phyloP scores from a whole-genome alignment of 2,329 filamentous ascomycete species.

The Geosmithia putterillii region DNA sequence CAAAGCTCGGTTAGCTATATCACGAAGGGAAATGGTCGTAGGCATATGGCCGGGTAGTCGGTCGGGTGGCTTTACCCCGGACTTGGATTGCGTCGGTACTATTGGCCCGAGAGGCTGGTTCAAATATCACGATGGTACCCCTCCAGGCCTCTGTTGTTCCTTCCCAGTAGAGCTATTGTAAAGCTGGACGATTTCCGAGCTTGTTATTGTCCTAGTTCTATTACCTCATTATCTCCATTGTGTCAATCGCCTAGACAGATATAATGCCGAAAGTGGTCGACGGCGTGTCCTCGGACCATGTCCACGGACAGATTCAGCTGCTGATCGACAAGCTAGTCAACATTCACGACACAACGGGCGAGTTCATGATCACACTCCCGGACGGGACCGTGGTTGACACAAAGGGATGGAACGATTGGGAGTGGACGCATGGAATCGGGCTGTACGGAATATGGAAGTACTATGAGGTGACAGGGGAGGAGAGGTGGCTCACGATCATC shows the following conservation, averaged over 20 bases:
- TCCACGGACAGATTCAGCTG: constrained; percentile 46
- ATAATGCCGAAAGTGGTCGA: constrained; percentile 21
- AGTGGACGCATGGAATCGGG: constrained; percentile 72
- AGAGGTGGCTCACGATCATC: constrained; percentile 50
- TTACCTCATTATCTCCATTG: too few relatives aligned
- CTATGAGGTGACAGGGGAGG: constrained; percentile 57
- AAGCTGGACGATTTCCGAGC: too few relatives aligned
- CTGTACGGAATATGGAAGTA: constrained; percentile 77
- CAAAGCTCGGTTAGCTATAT: too few relatives aligned
- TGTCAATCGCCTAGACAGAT: not conserved
- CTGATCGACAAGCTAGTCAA: constrained; percentile 66
- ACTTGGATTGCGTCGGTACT: not conserved
- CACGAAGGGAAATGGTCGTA: not conserved
- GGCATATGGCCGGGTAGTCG: not conserved
- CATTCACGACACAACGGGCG: constrained; percentile 62
- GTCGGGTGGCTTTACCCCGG: not conserved
- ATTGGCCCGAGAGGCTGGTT: not conserved
- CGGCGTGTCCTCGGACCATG: constrained; percentile 31
- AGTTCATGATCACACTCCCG: constrained; percentile 58
- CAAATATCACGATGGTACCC: not conserved
- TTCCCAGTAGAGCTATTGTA: too few relatives aligned
- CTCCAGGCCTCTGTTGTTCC: too few relatives aligned
- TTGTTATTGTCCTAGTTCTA: too few relatives aligned
- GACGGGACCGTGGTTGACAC: constrained; percentile 72
- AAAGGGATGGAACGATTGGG: constrained; percentile 76